phyloP scores from a whole-genome alignment of 352 stramenopile species.

The Pythium periplocum region DNA sequence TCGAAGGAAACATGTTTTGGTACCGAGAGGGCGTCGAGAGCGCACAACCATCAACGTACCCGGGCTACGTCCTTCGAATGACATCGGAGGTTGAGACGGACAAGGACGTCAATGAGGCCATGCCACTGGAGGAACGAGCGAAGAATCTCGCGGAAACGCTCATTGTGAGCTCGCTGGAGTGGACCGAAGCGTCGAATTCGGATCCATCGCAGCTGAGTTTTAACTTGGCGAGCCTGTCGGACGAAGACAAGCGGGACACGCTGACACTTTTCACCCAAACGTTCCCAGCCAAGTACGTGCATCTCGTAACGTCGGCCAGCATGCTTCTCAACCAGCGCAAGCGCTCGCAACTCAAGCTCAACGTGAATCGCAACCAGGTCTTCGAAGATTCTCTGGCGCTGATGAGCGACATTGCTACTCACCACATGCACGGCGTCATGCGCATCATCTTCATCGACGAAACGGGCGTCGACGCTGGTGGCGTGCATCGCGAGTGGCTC shows the following conservation, averaged over 20 bases:
- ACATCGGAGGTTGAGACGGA: no score
- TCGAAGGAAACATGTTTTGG: constrained; percentile 26
- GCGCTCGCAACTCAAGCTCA: constrained; percentile 17
- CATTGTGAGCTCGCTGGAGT: neutral
- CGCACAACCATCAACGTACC: no score
- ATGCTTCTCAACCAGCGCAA: constrained; percentile 17
- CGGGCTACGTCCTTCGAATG: no score
- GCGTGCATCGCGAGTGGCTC: constrained; percentile 70
- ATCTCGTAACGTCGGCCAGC: constrained; percentile 21
- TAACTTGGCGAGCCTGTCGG: neutral
- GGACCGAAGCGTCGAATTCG: constrained; percentile 6
- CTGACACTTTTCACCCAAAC: constrained; percentile 10
- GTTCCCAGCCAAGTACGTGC: constrained; percentile 31
- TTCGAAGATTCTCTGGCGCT: constrained; percentile 28
- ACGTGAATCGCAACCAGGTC: constrained; percentile 21
- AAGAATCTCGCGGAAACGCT: neutral
- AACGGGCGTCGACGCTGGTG: constrained; percentile 51
- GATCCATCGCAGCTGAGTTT: neutral
- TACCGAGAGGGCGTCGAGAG: constrained; percentile 6
- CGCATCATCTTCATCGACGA: constrained; percentile 60
- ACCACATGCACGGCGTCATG: constrained; percentile 28
- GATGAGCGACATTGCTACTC: constrained; percentile 17
- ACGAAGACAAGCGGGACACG: constrained; percentile 7
- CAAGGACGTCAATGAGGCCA: no score
- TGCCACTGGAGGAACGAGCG: neutral